Evolutionary conservation across 2,329 filamentous ascomycete species (phyloP), one percentile per base, ranked within the genome.

Genomic region (Cryphonectria parasitica): DNA sequence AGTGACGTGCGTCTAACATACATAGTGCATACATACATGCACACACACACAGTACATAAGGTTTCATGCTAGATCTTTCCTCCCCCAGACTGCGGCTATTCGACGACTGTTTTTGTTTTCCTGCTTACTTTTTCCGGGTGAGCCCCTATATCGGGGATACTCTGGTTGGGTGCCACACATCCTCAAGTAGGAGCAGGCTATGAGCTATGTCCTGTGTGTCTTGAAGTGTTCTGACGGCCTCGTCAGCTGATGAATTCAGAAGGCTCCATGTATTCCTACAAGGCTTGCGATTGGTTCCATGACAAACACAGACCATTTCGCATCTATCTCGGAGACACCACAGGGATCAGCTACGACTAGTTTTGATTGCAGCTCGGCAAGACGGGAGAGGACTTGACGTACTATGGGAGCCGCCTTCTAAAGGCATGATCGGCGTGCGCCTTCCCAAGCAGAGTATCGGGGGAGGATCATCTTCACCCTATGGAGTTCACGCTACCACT

Each of bases 401-500:
- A 7, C 28, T 34, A 34, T 34, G 34, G 54, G 28, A 58, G 13
- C 54, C 54, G 54, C 45, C 45, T 34, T 11, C 25, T 28, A 19
- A 17, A 31, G 28, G 28, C 28, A 31, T 58, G 54, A 58, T 58
- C 54, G 28, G 28, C 54, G 54, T 28, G 36, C 56, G 56, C 65
- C 65, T 54, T 68, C 45, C 58, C 65, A n/a, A 56, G 58, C 64
- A 64, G 52, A 61, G 63, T 62, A 54, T 66, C 56, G 56, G 60
- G 52, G 52, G 56, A 70, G 45, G 58, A 68, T 19, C 45, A 49
- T 70, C 69, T 49, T 61, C 25, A 31, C 54, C 15, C n/a, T 17
- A 31, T 25, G 49, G 7, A 31, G 15, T 58, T 31, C 54, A 31
- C 54, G 25, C 54, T 58, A 58, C 54, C 54, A 58, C 54, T 31